A percentile compares a stretch with the other conserved stretches of the same genome.
These are phyloP conservation scores for Vickermania ingenoplastis DNA, from an alignment of 208 protist genomes.

Conservation along the genomic window DNA sequence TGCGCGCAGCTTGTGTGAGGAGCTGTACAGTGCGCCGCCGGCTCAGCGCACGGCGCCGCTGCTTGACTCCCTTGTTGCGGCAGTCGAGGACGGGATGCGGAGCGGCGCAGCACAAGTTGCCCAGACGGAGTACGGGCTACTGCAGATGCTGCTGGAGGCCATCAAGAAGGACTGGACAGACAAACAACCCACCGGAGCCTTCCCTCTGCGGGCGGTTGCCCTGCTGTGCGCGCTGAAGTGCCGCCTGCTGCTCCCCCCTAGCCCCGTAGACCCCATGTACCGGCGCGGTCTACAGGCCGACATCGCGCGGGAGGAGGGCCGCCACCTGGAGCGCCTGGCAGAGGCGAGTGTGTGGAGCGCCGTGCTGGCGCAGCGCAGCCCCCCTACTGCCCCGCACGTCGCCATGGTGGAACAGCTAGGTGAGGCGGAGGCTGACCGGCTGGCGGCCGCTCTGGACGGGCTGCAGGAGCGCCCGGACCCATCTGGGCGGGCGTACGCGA, in stretches of 20 bases:
- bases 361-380: slow-evolving; percentile 26
- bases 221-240: slow-evolving; percentile 63
- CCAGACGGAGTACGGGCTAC: not conserved
- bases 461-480: slow-evolving; percentile 44
- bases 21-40: not conserved
- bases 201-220: slow-evolving; percentile 24
- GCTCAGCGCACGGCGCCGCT: not conserved
- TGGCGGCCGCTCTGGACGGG: slow-evolving; percentile 21
- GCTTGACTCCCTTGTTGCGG: not conserved
- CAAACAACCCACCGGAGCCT: slow-evolving; percentile 3
- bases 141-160: slow-evolving; percentile 3
- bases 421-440: slow-evolving; percentile 18
- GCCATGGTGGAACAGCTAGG: slow-evolving; percentile 27
- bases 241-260: slow-evolving; percentile 66
- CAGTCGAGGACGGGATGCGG: not conserved
- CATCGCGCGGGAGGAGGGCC: slow-evolving; percentile 30
- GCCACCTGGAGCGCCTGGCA: slow-evolving; percentile 35
- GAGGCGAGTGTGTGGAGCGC: slow-evolving; percentile 58
- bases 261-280: slow-evolving; percentile 79
- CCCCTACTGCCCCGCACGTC: slow-evolving; percentile 19
- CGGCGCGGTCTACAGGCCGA: slow-evolving; percentile 32
- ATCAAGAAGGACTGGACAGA: slow-evolving; percentile 5
- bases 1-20: not conserved
- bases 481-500: slow-evolving; percentile 65
- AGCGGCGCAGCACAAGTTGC: not conserved